These are phyloP conservation scores for Elsinoe perseae DNA, from an alignment of 2,329 filamentous ascomycete species.

Conservation along the genomic window DNA sequence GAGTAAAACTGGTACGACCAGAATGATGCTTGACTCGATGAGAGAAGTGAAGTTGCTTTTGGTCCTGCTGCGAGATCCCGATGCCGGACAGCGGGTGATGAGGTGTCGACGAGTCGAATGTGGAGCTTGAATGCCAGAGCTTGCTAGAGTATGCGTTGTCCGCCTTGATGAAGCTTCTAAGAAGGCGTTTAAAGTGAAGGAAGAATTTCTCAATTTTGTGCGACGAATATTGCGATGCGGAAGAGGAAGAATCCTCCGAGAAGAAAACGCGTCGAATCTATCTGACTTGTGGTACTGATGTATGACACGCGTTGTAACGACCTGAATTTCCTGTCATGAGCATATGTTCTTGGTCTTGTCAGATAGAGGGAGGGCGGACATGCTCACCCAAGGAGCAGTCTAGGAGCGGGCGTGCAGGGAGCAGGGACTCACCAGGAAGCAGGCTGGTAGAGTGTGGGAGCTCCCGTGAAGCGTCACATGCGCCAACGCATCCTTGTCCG, in stretches of 20 bases:
- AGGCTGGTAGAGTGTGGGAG: background rate
- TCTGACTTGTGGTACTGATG: background rate
- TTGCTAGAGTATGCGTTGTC: slow-evolving; percentile 3
- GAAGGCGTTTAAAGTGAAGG: background rate
- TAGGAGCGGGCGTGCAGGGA: background rate
- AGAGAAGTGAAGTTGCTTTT: background rate
- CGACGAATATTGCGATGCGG: background rate
- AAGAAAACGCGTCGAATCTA: background rate
- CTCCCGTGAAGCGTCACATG: slow-evolving; percentile 7
- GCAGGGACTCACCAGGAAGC: background rate
- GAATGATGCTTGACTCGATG: background rate
- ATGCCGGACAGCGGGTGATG: slow-evolving; percentile 15
- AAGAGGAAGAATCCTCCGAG: background rate
- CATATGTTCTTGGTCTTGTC: background rate
- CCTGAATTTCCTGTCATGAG: background rate
- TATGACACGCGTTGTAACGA: background rate
- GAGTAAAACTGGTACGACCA: slow-evolving; percentile 8
- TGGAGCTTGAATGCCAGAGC: slow-evolving; percentile 10
- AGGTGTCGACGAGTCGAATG: slow-evolving; percentile 14
- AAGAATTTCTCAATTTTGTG: slow-evolving; percentile 1
- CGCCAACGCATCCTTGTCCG: slow-evolving; percentile 12
- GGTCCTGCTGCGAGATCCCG: slow-evolving; percentile 13
- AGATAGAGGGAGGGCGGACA: background rate
- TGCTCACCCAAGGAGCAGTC: background rate
- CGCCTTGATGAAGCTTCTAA: background rate